phyloP scores from a whole-genome alignment of 2,329 filamentous ascomycete genomes.

The Bertia moriformis region DNA sequence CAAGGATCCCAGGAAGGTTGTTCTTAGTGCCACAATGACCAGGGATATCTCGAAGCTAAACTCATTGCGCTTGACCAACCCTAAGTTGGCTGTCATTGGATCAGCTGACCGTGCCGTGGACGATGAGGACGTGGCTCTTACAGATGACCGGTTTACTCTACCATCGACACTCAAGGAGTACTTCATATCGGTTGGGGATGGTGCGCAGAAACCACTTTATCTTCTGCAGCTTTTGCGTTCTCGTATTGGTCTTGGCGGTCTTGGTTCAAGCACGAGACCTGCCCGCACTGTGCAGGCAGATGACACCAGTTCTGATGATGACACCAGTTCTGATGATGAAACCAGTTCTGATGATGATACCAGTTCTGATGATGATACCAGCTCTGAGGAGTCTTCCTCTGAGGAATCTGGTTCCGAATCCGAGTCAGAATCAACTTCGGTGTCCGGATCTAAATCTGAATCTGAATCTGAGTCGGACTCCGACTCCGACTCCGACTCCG shows the following conservation, averaged over 20 bases:
- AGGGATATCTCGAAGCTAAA: slow-evolving; percentile 52
- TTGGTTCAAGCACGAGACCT: not conserved
- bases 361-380: not conserved
- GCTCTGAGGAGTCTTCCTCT: not conserved
- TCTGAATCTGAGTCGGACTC: not conserved
- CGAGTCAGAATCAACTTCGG: too few relatives aligned
- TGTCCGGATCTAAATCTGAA: too few relatives aligned
- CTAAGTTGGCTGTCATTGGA: not conserved
- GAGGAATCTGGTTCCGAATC: not conserved
- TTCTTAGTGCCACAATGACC: slow-evolving; percentile 64
- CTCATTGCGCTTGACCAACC: not conserved
- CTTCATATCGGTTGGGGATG: not conserved
- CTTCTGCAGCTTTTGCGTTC: not conserved
- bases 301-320: not conserved
- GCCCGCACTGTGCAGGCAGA: not conserved
- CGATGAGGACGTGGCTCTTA: not conserved
- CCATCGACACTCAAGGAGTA: not conserved
- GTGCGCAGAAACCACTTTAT: not conserved
- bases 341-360: not conserved
- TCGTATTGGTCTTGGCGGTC: not conserved
- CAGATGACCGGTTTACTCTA: not conserved
- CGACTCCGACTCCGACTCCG: not conserved
- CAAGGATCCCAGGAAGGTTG: slow-evolving; percentile 79
- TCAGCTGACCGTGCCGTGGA: not conserved
- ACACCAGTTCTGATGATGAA: not conserved